Base-by-base conservation (phyloP, 2,329 filamentous ascomycete species). In the Rosellinia necatrix region DNA sequence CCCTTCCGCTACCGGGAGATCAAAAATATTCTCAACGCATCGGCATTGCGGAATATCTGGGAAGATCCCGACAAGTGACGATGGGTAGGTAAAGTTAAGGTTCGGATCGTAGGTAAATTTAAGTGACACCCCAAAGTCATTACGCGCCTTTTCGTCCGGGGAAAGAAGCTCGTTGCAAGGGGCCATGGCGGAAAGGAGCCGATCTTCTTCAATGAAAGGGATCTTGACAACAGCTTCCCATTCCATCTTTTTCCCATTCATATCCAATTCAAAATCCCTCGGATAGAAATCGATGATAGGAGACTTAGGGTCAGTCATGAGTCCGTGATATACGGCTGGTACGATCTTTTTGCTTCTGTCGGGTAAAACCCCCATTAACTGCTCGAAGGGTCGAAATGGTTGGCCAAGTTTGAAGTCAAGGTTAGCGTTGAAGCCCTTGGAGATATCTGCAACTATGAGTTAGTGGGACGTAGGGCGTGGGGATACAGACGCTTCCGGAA, bases 221-320 rank as follows among this genome's bases (percentile, higher is more conserved):
- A 99, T 99, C 74, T 97, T 99, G 62, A 99, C 92, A 32, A 99
- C 93, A 24, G 94, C 94, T 71, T 99, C 94, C 94, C 94, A 99
- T 62, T 99, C 96, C 89, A 96, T 96, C 77, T 96, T 99, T 79
- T 99, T 99, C 57, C 94, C 96, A 66, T 99, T 97, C 94, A 99
- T 97, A 71, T 99, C 96, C 35, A 99, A 81, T 63, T 96, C 91
- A 68, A 99, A 99, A 67, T 99, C 94, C 66, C 93, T 85, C 2
- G 94, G 94, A 68, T 99, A 99, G 72, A 99, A 99, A 71, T 99
- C 94, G 68, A 96, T 89, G 71, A 99, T 99, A 2, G 94, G 92
- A 13, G 93, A 97, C 13, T 89, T 84, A 2, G 88, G 81, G 52
- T 90, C 90, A 1, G 91, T 97, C 94, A 99, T 99, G 44, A 99